Base-by-base conservation (phyloP, 352 stramenopile species). In the Phytophthora podocarpi region DNA sequence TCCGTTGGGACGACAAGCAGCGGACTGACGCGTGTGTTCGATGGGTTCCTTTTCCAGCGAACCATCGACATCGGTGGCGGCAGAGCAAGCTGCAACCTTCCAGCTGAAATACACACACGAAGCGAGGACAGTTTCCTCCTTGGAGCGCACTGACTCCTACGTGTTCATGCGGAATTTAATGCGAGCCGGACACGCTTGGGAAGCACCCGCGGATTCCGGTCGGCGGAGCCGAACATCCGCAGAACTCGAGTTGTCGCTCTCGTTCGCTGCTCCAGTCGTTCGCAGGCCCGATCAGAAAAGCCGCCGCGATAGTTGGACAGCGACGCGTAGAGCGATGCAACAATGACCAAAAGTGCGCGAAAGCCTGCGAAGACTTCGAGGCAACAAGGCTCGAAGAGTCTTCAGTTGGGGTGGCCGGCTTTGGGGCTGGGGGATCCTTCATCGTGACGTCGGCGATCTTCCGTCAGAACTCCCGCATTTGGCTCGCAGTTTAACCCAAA, bases 221-320 rank as follows among this genome's bases (percentile, higher is more conserved):
- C 61, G 40, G 18, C n/a, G 21, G 53, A 55, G 39, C 5, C 39
- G 55, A 69, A 68, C 51, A 46, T 65, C 48, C 46, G 62, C 42
- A 59, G 59, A 73, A 73, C 51, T 61, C 39, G 37, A 51, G 36
- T 32, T 59, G 28, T 34, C 34, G 35, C 41, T 48, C 35, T 41
- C 21, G 21, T 51, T 35, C 46, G 36, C 36, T 60, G 50, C 58
- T 24, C 57, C 64, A 72, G 56, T 67, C 57, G 56, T 71, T 66
- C 12, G 40, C 49, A 60, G 37, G 15, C 50, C 36, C 34, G 35
- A 49, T 46, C 65, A 74, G 65, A 74, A 50, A 57, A 52, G 59
- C 26, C 42, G 28, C 9, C 10, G 8, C 15, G 12, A 64, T 1
- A 73, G 64, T 69, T 46, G 48, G 15, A 70, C 61, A 18, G 1